Conservation (phyloP, 2,329 filamentous ascomycete genomes). For the Pseudocercospora pini-densiflorae region DNA sequence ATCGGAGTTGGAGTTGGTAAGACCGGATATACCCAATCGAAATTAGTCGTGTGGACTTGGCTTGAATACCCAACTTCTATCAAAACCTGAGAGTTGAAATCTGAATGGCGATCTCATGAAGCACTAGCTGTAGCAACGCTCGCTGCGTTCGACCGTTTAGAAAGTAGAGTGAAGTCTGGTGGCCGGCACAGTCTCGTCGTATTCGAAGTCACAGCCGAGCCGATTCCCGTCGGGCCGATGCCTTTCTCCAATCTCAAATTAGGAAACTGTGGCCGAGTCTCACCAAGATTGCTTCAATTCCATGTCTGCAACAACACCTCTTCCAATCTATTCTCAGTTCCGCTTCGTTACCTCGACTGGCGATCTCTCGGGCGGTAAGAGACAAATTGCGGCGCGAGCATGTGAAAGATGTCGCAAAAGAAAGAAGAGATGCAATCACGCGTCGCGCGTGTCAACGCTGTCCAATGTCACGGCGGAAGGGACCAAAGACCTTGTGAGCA, state of each 20-base stretch:
- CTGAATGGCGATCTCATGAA: too few species aligned
- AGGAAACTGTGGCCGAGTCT: too few species aligned
- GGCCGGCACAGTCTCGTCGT: too few species aligned
- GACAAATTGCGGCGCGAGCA: conserved; percentile 13
- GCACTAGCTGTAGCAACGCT: too few species aligned
- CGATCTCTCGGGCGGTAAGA: background rate
- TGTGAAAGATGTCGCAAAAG: conserved; percentile 14
- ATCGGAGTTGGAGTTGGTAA: conserved; percentile 5
- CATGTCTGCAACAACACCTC: background rate
- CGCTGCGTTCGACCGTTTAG: too few species aligned
- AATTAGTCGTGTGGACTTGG: background rate
- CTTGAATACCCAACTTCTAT: too few species aligned
- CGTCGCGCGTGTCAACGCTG: background rate
- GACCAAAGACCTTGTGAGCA: background rate
- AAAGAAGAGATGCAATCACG: conserved; percentile 19
- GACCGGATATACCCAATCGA: conserved; percentile 3
- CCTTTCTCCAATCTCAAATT: too few species aligned
- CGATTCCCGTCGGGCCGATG: too few species aligned
- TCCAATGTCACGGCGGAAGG: background rate
- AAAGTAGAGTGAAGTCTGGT: too few species aligned
- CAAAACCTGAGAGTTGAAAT: too few species aligned
- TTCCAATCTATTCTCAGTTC: conserved; percentile 12
- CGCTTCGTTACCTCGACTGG: conserved; percentile 14
- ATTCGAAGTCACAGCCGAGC: too few species aligned
- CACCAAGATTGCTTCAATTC: too few species aligned